Conservation (phyloP, 768 basidiomycete species). For the Boletus subcaerulescens region DNA sequence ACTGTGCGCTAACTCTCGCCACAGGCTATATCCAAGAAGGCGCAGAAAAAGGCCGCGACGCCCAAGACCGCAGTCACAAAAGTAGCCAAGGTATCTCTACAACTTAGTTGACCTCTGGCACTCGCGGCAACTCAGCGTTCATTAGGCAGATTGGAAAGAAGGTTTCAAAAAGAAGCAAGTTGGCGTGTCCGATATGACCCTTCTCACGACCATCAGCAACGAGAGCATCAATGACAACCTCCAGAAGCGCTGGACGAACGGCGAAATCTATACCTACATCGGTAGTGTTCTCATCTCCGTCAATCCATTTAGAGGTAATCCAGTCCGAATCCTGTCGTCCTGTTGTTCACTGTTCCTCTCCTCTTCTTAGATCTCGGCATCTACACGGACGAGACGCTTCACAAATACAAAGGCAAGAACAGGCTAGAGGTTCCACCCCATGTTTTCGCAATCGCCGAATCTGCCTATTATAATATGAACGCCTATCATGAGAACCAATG, state of each 20-base stretch:
- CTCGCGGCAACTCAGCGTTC: constrained; percentile 6
- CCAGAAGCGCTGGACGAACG: constrained; percentile 92
- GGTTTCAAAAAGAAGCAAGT: constrained; percentile 99
- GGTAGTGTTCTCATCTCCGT: constrained; percentile 99
- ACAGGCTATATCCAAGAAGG: constrained; percentile 87
- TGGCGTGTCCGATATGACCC: constrained; percentile 98
- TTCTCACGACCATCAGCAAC: constrained; percentile 94
- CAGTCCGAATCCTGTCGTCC: constrained; percentile 8
- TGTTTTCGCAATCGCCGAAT: constrained; percentile 96
- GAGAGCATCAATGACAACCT: constrained; percentile 98
- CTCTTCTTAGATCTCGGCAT: constrained; percentile 81
- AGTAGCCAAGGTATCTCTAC: constrained; percentile 69
- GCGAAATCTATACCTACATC: constrained; percentile 99
- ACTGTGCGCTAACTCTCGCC: neutral
- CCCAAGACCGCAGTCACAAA: constrained; percentile 58
- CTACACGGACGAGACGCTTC: constrained; percentile 87
- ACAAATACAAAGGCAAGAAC: constrained; percentile 92
- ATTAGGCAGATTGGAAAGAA: constrained; percentile 98
- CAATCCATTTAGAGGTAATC: constrained; percentile 88
- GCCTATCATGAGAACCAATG: constrained; percentile 99
- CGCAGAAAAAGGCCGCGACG: constrained; percentile 75
- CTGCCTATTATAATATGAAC: constrained; percentile 98
- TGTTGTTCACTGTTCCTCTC: constrained; percentile 6
- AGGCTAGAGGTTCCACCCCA: constrained; percentile 97
- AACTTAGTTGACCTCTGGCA: neutral